Evolutionary conservation across 805 yeast species (phyloP).

Genomic region (Priceomyces carsonii): DNA sequence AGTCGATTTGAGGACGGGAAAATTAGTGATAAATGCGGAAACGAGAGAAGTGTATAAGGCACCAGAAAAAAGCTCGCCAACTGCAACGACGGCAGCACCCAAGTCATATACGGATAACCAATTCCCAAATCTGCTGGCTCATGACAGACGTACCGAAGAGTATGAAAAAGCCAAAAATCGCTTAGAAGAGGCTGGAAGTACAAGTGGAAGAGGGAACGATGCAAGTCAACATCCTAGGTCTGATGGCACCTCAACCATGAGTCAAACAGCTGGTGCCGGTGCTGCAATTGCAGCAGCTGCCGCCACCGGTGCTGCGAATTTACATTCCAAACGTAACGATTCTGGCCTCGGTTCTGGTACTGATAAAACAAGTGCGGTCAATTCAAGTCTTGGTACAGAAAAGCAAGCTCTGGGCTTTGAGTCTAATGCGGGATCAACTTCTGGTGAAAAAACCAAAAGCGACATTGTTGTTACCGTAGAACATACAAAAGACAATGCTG

Average conservation of each 20-base stretch:
- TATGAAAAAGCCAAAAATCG: slow-evolving; percentile 6
- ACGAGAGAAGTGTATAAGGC: slow-evolving; percentile 33
- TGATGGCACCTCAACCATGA: too few relatives aligned
- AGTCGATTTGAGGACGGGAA: slow-evolving; percentile 33
- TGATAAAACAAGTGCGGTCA: too few relatives aligned
- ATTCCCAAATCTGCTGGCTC: too few relatives aligned
- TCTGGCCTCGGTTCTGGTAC: too few relatives aligned
- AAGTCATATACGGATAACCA: too few relatives aligned
- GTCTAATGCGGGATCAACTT: slow-evolving; percentile 5
- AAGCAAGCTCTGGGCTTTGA: not conserved
- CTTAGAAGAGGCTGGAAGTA: slow-evolving; percentile 4
- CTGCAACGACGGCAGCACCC: too few relatives aligned
- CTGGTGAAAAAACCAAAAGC: not conserved
- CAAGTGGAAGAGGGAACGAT: slow-evolving; percentile 1
- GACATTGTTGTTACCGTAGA: slow-evolving; percentile 32
- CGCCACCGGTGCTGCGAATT: slow-evolving; percentile 4
- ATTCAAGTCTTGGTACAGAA: too few relatives aligned
- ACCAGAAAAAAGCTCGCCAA: slow-evolving; percentile 5
- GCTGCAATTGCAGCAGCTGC: slow-evolving; percentile 8
- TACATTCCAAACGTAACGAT: too few relatives aligned
- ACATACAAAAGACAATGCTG: slow-evolving; percentile 23
- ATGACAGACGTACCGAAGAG: slow-evolving; percentile 3
- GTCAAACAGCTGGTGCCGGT: slow-evolving; percentile 7
- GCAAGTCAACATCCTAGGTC: too few relatives aligned
- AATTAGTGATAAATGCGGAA: slow-evolving; percentile 32